Evolutionary conservation across 192 early-diverging fungal species (phyloP).

Genomic region (Linnemannia hyalina): DNA sequence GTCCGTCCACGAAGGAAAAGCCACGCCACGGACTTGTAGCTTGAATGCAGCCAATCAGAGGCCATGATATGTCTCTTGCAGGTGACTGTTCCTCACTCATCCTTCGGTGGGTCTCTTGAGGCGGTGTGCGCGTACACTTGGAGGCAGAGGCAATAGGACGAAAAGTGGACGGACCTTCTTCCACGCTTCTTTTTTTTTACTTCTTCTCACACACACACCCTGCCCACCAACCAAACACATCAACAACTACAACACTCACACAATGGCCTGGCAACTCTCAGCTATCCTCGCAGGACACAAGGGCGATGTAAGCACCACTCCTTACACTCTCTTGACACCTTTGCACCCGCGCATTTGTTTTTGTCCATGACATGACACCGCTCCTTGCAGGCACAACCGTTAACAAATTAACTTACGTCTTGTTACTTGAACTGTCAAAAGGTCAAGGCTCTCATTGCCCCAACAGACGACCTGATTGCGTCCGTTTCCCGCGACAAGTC

Average conservation of each 20-base stretch:
- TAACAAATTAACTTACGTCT: not conserved
- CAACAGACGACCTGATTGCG: conserved; percentile 69
- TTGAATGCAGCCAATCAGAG: not conserved
- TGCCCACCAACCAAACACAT: not conserved
- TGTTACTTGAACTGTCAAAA: conserved; percentile 24
- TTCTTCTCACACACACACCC: not conserved
- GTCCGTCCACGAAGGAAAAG: conserved; percentile 5
- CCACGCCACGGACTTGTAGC: not conserved
- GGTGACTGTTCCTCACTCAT: not conserved
- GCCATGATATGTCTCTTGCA: not conserved
- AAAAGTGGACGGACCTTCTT: not conserved
- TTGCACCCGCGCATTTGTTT: not conserved
- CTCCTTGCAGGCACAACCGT: too few relatives aligned
- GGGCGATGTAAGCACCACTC: conserved; percentile 41
- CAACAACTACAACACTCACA: not conserved
- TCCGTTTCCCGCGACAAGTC: conserved; percentile 85
- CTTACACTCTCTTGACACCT: too few relatives aligned
- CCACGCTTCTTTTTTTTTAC: not conserved
- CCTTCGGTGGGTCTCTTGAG: not conserved
- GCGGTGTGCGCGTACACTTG: not conserved
- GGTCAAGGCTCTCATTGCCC: conserved; percentile 77
- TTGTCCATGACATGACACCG: too few relatives aligned
- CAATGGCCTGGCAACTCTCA: conserved; percentile 50
- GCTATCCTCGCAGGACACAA: conserved; percentile 50
- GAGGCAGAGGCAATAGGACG: too few relatives aligned